These are phyloP conservation scores for Taiwanofungus camphoratus DNA, from an alignment of 1,284 basidiomycete species.

Conservation along the genomic window DNA sequence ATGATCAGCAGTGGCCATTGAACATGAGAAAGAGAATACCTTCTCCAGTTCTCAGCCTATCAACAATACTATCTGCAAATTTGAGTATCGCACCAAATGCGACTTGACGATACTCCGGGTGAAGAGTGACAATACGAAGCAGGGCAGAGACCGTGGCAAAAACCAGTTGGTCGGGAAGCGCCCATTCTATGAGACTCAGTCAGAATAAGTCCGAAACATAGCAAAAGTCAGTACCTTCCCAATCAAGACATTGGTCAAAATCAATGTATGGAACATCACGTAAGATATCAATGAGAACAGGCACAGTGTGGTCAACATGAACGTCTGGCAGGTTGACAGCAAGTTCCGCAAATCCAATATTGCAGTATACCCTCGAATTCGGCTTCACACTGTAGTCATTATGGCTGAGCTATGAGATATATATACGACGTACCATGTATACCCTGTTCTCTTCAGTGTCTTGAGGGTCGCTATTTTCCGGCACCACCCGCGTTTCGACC, in stretches of 20 bases:
- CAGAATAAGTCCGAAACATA: neutral
- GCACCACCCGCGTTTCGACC: constrained; percentile 40
- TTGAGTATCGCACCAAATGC: constrained; percentile 52
- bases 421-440: constrained; percentile 48
- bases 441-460: constrained; percentile 31
- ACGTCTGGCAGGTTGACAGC: constrained; percentile 56
- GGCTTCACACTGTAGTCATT: constrained; percentile 27
- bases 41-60: constrained; percentile 45
- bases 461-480: constrained; percentile 21
- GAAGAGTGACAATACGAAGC: constrained; percentile 54
- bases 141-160: constrained; percentile 72
- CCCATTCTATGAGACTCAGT: constrained; percentile 51
- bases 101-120: constrained; percentile 41
- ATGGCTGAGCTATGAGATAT: neutral
- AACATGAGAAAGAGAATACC: constrained; percentile 40
- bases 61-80: constrained; percentile 56
- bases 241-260: constrained; percentile 71
- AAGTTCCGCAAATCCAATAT: constrained; percentile 73
- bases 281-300: constrained; percentile 60
- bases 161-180: constrained; percentile 76
- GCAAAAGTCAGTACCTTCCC: constrained; percentile 52
- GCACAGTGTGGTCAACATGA: constrained; percentile 45
- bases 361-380: constrained; percentile 65
- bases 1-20: neutral
- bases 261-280: constrained; percentile 66